These are phyloP conservation scores for Cryptococcus sp. DNA, from an alignment of 1,284 basidiomycete genomes.

Conservation along the genomic window DNA sequence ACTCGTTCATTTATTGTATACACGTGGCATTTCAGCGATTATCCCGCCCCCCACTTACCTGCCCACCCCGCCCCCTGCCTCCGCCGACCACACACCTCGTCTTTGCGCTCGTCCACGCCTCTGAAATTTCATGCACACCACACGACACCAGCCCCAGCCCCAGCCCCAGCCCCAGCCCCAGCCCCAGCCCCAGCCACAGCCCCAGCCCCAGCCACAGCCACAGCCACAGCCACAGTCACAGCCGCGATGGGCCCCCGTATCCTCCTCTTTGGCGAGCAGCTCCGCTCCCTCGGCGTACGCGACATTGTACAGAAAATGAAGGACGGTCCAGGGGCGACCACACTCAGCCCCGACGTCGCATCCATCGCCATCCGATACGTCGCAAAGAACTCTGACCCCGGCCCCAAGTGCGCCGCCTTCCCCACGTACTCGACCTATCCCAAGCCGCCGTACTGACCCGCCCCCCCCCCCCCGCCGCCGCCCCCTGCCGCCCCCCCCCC, in stretches of 20 bases:
- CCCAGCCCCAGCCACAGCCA: too few relatives aligned
- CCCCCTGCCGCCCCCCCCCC: not conserved
- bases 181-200: too few relatives aligned
- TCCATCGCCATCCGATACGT: constrained; percentile 29
- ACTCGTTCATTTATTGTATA: too few relatives aligned
- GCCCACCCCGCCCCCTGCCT: too few relatives aligned
- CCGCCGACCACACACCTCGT: too few relatives aligned
- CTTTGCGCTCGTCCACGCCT: too few relatives aligned
- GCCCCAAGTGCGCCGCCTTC: constrained; percentile 29
- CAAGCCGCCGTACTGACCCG: not conserved
- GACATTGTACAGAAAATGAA: too few relatives aligned
- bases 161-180: too few relatives aligned
- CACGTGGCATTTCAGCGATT: too few relatives aligned
- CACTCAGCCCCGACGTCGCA: constrained; percentile 24
- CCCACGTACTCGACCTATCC: not conserved
- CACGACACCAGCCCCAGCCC: not conserved
- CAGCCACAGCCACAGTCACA: too few relatives aligned
- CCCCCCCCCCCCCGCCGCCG: not conserved
- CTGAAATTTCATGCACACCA: too few relatives aligned
- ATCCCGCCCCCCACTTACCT: too few relatives aligned
- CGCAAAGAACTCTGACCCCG: constrained; percentile 29
- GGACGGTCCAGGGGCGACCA: constrained; percentile 19
- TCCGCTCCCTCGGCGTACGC: not conserved
- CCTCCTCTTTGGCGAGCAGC: constrained; percentile 22
- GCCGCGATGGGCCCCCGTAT: constrained; percentile 11